Evolutionary conservation across 2,329 filamentous ascomycete genomes (phyloP).

Genomic region (Arthroderma sp.): DNA sequence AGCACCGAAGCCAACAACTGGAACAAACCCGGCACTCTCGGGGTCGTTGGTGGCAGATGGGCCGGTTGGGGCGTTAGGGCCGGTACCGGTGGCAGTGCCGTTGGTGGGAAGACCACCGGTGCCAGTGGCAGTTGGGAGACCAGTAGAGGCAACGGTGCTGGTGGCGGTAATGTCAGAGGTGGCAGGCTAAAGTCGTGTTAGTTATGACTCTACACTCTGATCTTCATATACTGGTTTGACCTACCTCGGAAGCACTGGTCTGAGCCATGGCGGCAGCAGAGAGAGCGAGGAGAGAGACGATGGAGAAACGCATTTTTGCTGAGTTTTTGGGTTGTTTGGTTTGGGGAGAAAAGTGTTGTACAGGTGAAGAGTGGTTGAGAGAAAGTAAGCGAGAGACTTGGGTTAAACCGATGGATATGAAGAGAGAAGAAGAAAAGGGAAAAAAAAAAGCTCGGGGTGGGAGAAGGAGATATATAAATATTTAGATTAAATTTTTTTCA

Average conservation of each 20-base stretch:
- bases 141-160: slow-evolving; percentile 4
- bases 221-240: slow-evolving; percentile 8
- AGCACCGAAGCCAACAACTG: slow-evolving; percentile 18
- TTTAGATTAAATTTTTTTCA: no score
- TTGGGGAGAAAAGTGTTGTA: neutral
- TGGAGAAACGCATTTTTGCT: slow-evolving; percentile 12
- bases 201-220: no score
- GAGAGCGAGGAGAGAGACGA: slow-evolving; percentile 11
- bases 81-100: slow-evolving; percentile 13
- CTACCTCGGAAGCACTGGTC: neutral
- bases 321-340: neutral
- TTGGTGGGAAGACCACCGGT: slow-evolving; percentile 3
- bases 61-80: neutral
- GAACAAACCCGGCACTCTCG: slow-evolving; percentile 7
- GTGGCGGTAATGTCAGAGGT: slow-evolving; percentile 9
- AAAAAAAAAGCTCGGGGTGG: slow-evolving; percentile 1
- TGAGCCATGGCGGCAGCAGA: slow-evolving; percentile 9
- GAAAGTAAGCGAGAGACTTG: neutral
- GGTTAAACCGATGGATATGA: neutral
- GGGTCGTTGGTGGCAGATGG: slow-evolving; percentile 5
- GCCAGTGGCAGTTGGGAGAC: slow-evolving; percentile 4
- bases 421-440: neutral
- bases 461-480: slow-evolving; percentile 1
- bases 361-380: neutral
- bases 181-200: slow-evolving; percentile 11